Base-by-base conservation (phyloP, 2,329 filamentous ascomycete genomes). In the Exophiala calicioides region DNA sequence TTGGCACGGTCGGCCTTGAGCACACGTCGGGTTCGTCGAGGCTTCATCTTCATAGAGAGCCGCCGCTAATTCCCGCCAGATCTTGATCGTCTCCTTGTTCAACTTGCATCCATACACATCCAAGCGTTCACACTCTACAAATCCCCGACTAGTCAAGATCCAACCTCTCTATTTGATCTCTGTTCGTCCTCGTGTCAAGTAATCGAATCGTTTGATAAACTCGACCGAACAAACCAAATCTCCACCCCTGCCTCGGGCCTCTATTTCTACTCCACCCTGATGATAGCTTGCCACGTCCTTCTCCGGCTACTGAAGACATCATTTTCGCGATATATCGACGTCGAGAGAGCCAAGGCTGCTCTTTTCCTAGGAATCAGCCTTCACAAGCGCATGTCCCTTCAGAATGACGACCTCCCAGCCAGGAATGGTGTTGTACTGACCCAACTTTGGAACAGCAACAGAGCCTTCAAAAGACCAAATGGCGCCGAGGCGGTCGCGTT, bases 361-460 rank as follows among this genome's bases (percentile, higher is more conserved):
- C 60, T 70, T 5, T 70, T 70, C 47, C 52, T 51, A 0, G 62
- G 63, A 0, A 66, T 72, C 40, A 68, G 68, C 42, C 47, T 72
- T 8, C 58, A 64, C 2, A 69, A 68, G 44, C 59, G 63, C 30
- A 65, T 70, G 57, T 65, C 66, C 0, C 55, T 65, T 5, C 63
- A 68, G 12, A 65, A 60, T 30, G 62, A 63, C 5, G 69, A 72
- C 31, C 47, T 59, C 2, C 56, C 67, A 0, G 59, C 64, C 2
- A 67, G 66, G 38, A 62, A 58, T 3, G 62, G 64, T 5, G 58
- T 56, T 0, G 54, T 67, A 2, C 36, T 72, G 20, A 70, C 61
- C 30, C 62, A 68, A 24, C 42, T 71, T 9, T 71, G 67, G 65
- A 69, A 68, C 40, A 72, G 69, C 55, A 61, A 36, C 39, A 71